Evolutionary conservation across 2,329 filamentous ascomycete genomes (phyloP).

Genomic region (Sarocladium kiliense): DNA sequence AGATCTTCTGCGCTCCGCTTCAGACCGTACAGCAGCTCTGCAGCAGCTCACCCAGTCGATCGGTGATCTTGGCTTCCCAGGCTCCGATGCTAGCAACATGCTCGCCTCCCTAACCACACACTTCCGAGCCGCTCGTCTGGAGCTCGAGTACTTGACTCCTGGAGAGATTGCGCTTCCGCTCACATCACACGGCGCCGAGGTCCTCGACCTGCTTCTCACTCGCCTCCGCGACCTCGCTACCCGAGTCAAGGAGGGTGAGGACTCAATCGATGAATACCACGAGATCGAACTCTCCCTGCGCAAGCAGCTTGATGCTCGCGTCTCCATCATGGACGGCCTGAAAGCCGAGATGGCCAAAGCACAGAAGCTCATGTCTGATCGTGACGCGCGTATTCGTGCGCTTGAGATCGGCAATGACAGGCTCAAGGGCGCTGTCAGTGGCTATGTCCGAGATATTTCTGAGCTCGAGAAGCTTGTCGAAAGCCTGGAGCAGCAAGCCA

Average conservation of each 20-base stretch:
- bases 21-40: conserved; percentile 44
- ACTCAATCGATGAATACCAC: conserved; percentile 56
- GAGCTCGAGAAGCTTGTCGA: conserved; percentile 49
- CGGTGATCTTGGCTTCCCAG: conserved; percentile 44
- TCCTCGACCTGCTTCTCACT: conserved; percentile 49
- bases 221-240: conserved; percentile 45
- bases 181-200: conserved; percentile 45
- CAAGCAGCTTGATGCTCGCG: conserved; percentile 49
- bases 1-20: conserved; percentile 37
- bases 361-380: conserved; percentile 27
- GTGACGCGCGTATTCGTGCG: conserved; percentile 35
- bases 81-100: conserved; percentile 41
- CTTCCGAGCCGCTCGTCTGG: conserved; percentile 53
- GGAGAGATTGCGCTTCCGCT: conserved; percentile 52
- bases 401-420: conserved; percentile 45
- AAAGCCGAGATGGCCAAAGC: conserved; percentile 34
- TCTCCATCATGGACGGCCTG: conserved; percentile 45
- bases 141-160: conserved; percentile 57
- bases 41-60: conserved; percentile 40
- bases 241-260: conserved; percentile 42
- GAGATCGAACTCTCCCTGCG: conserved; percentile 49
- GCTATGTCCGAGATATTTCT: conserved; percentile 47
- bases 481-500: conserved; percentile 36
- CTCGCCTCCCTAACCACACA: conserved; percentile 40
- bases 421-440: conserved; percentile 45